These are phyloP conservation scores for Colletotrichum nymphaeae DNA, from an alignment of 2,329 filamentous ascomycete genomes.

Conservation along the genomic window DNA sequence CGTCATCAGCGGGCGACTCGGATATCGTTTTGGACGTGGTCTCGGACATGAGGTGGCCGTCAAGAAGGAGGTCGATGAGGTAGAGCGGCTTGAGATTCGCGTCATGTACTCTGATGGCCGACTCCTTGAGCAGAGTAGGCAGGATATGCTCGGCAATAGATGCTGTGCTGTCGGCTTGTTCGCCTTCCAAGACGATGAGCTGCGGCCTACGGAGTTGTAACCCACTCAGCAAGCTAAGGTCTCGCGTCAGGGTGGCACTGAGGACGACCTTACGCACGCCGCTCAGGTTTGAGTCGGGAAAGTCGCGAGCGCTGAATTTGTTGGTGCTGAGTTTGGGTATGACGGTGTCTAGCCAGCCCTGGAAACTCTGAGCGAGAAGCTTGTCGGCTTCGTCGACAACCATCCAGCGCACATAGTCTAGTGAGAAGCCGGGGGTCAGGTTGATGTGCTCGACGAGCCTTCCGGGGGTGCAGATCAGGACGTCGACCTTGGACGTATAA, in stretches of 20 bases:
- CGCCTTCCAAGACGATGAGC: conserved; percentile 78
- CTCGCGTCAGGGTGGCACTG: conserved; percentile 91
- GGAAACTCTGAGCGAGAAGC: conserved; percentile 89
- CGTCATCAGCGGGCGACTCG: conserved; percentile 35
- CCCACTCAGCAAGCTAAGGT: conserved; percentile 82
- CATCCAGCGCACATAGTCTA: conserved; percentile 86
- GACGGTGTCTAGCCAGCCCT: conserved; percentile 85
- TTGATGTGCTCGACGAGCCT: conserved; percentile 91
- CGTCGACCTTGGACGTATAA: conserved; percentile 80
- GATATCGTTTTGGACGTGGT: conserved; percentile 34
- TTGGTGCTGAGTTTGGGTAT: conserved; percentile 68
- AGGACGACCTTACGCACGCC: conserved; percentile 84
- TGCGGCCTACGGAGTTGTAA: conserved; percentile 80
- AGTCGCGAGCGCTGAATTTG: conserved; percentile 64
- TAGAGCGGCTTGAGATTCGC: conserved; percentile 83
- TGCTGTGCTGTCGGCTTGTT: conserved; percentile 50
- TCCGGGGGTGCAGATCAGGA: conserved; percentile 92
- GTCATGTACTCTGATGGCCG: conserved; percentile 75
- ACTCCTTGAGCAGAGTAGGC: conserved; percentile 72
- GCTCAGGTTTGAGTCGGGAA: conserved; percentile 61
- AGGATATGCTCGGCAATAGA: conserved; percentile 62
- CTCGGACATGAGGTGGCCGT: conserved; percentile 56
- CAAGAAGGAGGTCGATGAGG: conserved; percentile 79
- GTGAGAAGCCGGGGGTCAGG: conserved; percentile 82
- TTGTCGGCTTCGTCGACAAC: conserved; percentile 96